These are phyloP conservation scores for Pichiaceae sp. DNA, from an alignment of 1,139 yeast species.

Conservation along the genomic window DNA sequence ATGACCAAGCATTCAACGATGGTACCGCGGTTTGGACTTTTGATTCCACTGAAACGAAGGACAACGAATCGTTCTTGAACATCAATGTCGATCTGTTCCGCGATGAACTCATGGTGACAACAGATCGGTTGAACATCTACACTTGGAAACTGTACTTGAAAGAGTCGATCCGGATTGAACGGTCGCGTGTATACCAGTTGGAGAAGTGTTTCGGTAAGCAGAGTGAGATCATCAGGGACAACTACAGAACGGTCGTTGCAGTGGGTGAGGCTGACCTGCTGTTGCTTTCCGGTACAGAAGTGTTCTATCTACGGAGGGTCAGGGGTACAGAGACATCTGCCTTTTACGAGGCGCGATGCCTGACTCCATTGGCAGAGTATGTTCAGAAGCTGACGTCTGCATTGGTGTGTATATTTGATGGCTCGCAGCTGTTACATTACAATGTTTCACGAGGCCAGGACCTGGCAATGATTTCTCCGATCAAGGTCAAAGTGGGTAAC, in stretches of 20 bases:
- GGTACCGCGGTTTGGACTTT: constrained; percentile 24
- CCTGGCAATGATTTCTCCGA: constrained; percentile 16
- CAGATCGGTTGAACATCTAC: constrained; percentile 23
- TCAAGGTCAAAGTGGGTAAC: constrained; percentile 21
- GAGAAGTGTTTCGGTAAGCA: constrained; percentile 16
- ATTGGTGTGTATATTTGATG: constrained; percentile 23
- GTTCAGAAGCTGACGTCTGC: constrained; percentile 18
- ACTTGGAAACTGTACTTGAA: constrained; percentile 20
- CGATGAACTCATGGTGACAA: constrained; percentile 23
- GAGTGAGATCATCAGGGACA: constrained; percentile 12
- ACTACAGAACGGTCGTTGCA: constrained; percentile 17
- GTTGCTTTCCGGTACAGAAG: constrained; percentile 24
- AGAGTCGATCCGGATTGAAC: constrained; percentile 14
- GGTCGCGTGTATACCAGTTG: constrained; percentile 19
- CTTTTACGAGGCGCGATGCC: constrained; percentile 12
- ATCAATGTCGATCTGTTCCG: constrained; percentile 20
- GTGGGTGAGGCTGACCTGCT: constrained; percentile 23
- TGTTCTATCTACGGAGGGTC: constrained; percentile 24
- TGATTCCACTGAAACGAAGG: constrained; percentile 19
- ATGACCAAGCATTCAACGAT: constrained; percentile 14
- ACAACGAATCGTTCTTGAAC: constrained; percentile 17
- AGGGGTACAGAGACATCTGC: constrained; percentile 5
- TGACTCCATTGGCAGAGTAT: constrained; percentile 20
- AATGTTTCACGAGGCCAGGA: constrained; percentile 18
- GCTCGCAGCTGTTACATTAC: constrained; percentile 21